phyloP scores from a whole-genome alignment of 345 rosid species.

The Brassica nigra region DNA sequence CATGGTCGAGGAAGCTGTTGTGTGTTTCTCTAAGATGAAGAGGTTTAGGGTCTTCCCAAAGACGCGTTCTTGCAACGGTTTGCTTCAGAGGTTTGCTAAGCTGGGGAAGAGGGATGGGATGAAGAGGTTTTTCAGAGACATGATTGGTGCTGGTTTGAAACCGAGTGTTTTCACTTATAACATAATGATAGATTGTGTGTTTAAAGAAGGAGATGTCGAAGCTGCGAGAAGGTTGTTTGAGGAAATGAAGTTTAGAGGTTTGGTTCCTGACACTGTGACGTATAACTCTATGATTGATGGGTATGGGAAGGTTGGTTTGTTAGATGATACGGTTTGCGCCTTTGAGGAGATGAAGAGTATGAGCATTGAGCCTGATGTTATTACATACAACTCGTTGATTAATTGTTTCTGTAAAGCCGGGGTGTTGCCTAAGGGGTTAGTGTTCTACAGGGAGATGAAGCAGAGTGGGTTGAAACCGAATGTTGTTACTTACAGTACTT shows the following conservation, averaged over 20 bases:
- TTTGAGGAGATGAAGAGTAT: conserved; percentile 63
- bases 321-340: conserved; percentile 48
- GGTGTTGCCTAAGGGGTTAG: conserved; percentile 48
- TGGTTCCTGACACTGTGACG: conserved; percentile 66
- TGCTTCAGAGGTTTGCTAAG: conserved; percentile 55
- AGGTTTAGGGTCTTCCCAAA: conserved; percentile 61
- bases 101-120: conserved; percentile 39
- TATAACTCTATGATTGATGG: conserved; percentile 76
- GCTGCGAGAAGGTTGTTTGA: conserved; percentile 52
- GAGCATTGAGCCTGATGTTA: conserved; percentile 56
- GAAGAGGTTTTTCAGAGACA: conserved; percentile 53
- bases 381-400: conserved; percentile 64
- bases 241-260: conserved; percentile 59
- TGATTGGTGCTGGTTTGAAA: conserved; percentile 52
- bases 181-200: conserved; percentile 65
- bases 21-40: conserved; percentile 61
- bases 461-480: conserved; percentile 53
- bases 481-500: conserved; percentile 65
- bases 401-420: conserved; percentile 63
- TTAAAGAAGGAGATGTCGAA: conserved; percentile 63
- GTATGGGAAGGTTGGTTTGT: conserved; percentile 57
- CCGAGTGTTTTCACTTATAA: conserved; percentile 65
- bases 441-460: conserved; percentile 60
- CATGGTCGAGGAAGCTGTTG: conserved; percentile 59
- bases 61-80: conserved; percentile 63